Base-by-base conservation (phyloP, 1,139 yeast genomes). In the Meyerozyma carpophila region DNA sequence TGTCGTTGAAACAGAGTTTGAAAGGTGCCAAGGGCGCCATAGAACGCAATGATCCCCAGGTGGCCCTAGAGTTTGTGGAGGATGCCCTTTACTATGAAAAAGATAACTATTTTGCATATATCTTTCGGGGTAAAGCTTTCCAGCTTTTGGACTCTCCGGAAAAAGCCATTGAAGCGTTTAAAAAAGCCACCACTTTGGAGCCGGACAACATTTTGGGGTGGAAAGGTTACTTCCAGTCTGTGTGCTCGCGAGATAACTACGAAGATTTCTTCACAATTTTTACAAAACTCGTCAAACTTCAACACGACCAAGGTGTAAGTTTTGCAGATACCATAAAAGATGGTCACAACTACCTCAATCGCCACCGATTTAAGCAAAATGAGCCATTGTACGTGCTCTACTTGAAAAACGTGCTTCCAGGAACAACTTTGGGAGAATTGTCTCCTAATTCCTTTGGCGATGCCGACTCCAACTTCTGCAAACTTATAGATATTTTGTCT, bases 151-250 rank as follows among this genome's bases (percentile, higher is more conserved):
- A 67, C 13, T 62, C 76, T 5, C 47, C 58, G 8, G 59, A 59
- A 1, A 63, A 71, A 3, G 84, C 95, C 0, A 56, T 68, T 2
- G 55, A 57, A 2, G 65, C 80, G 2, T 87, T 85, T 53, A 53
- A 59, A 26, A 62, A 59, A 37, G 96, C 96, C 0, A 74, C 79
- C 2, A 56, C 62, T 3, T 43, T 83, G 1, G 79, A 84, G 31
- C 79, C 82, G 0, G 66, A 68, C 1, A 79, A 82, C 44, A 49
- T 81, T 1, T 60, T 77, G 25, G 95, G 93, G 0, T 90, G 95
- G 95, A 89, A 87, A 58, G 98, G 97, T 0, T 71, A 83, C 48
- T 64, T 81, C 48, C 60, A 51, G 59, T 62, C 44, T 49, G 60
- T 44, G 28, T 68, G 65, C 44, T 55, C 58, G 5, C 56, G 56